Conservation (phyloP, 148 eudicot species). For the Chenopodium suecicum region DNA sequence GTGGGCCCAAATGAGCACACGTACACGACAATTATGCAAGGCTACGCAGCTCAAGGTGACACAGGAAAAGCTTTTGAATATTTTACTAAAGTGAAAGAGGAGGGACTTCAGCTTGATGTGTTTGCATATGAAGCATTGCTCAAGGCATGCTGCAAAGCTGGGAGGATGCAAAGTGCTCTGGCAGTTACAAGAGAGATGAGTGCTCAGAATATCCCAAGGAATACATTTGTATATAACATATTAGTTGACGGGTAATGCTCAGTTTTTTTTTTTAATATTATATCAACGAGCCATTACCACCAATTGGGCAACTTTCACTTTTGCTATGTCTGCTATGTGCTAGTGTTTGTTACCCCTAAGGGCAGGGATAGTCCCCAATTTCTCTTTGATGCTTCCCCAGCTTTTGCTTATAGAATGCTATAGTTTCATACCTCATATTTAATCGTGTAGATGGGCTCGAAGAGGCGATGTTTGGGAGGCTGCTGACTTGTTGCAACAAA, state of each 20-base stretch:
- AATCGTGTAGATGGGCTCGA: conserved; percentile 85
- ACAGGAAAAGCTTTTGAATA: conserved; percentile 97
- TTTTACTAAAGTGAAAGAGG: conserved; percentile 72
- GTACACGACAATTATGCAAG: conserved; percentile 92
- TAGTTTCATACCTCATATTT: background rate
- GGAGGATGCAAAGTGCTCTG: conserved; percentile 98
- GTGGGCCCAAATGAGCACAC: conserved; percentile 72
- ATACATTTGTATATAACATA: conserved; percentile 88
- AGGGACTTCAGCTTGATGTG: conserved; percentile 88
- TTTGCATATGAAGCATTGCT: conserved; percentile 88
- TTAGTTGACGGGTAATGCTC: conserved; percentile 79
- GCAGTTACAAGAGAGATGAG: conserved; percentile 95
- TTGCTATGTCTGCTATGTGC: background rate
- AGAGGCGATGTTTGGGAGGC: conserved; percentile 99
- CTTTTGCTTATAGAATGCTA: background rate
- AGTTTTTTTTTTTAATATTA: background rate
- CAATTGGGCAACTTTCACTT: background rate
- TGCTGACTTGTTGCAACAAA: conserved; percentile 91
- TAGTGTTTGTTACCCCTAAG: background rate
- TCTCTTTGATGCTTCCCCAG: background rate
- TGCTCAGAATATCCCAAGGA: conserved; percentile 70
- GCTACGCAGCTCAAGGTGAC: conserved; percentile 94
- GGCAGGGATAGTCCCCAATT: background rate
- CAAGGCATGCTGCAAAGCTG: conserved; percentile 96
- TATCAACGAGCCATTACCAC: background rate